A percentile compares a stretch with the other conserved stretches of the same genome.
These are phyloP conservation scores for Blastocystis hominis DNA, from an alignment of 352 stramenopile genomes.

Conservation along the genomic window DNA sequence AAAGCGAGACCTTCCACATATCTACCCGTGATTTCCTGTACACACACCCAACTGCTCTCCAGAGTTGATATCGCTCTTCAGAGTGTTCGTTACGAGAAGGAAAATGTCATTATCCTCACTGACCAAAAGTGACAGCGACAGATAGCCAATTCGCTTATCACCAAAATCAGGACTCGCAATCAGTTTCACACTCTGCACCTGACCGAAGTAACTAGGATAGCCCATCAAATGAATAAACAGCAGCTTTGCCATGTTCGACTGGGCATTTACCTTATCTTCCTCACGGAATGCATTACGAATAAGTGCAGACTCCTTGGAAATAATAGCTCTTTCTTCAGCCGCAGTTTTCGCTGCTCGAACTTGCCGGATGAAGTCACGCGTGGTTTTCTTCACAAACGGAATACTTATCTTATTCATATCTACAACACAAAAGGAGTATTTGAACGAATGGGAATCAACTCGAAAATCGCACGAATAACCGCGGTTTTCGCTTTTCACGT, in stretches of 20 bases:
- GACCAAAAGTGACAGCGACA: constrained; percentile 85
- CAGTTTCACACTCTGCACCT: constrained; percentile 99
- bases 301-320: constrained; percentile 93
- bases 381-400: constrained; percentile 56
- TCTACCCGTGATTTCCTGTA: constrained; percentile 65
- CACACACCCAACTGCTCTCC: constrained; percentile 69
- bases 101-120: constrained; percentile 96
- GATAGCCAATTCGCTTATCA: constrained; percentile 89
- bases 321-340: constrained; percentile 91
- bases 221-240: constrained; percentile 99
- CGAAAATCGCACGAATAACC: background rate
- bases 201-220: constrained; percentile 98
- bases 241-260: constrained; percentile 97
- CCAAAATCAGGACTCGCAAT: constrained; percentile 92
- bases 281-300: constrained; percentile 98
- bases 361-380: constrained; percentile 52
- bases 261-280: constrained; percentile 85
- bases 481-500: background rate
- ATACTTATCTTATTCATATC: constrained; percentile 55
- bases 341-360: constrained; percentile 66
- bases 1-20: constrained; percentile 90
- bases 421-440: background rate
- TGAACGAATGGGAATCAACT: background rate
- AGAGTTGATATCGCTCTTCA: constrained; percentile 69
- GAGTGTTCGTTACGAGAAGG: constrained; percentile 97